A percentile compares a stretch with the other conserved stretches of the same genome.
Evolutionary conservation across 208 protist genomes (phyloP).

Genomic region (Crithidia acanthocephali): DNA sequence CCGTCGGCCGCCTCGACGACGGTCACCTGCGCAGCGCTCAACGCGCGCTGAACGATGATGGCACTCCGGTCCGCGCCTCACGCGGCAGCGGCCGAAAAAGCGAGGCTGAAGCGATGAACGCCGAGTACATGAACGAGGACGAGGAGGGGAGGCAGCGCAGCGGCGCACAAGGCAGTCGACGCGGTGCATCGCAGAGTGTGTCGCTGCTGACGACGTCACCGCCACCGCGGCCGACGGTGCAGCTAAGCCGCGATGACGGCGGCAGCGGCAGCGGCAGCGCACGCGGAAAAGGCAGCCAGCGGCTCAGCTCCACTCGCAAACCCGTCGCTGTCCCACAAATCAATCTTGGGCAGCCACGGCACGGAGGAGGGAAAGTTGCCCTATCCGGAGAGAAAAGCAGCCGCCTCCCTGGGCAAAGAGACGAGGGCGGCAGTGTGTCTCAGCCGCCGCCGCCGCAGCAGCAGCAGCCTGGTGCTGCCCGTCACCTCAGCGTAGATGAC

Average conservation of each 20-base stretch:
- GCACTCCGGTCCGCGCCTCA: slow-evolving; percentile 27
- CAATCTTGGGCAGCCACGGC: not conserved
- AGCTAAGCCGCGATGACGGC: not conserved
- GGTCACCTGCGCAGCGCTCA: slow-evolving; percentile 30
- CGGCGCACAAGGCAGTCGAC: not conserved
- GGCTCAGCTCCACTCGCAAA: not conserved
- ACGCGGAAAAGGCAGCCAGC: not conserved
- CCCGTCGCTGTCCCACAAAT: not conserved
- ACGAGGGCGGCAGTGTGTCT: too few species aligned
- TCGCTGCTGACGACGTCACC: not conserved
- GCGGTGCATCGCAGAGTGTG: too few species aligned
- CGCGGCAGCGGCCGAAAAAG: not conserved
- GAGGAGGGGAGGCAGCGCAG: not conserved
- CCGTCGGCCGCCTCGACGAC: slow-evolving; percentile 22
- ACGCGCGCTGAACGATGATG: slow-evolving; percentile 31
- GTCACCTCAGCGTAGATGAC: slow-evolving; percentile 9
- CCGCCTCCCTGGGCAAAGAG: too few species aligned
- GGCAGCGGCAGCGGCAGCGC: not conserved
- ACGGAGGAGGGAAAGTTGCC: not conserved
- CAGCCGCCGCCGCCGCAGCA: too few species aligned
- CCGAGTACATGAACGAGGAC: not conserved
- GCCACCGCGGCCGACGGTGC: not conserved
- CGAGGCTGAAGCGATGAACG: not conserved
- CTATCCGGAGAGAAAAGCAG: too few species aligned
- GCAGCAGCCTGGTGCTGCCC: slow-evolving; percentile 3